Conservation (phyloP, 1,284 basidiomycete genomes). For the Malassezia globosa region DNA sequence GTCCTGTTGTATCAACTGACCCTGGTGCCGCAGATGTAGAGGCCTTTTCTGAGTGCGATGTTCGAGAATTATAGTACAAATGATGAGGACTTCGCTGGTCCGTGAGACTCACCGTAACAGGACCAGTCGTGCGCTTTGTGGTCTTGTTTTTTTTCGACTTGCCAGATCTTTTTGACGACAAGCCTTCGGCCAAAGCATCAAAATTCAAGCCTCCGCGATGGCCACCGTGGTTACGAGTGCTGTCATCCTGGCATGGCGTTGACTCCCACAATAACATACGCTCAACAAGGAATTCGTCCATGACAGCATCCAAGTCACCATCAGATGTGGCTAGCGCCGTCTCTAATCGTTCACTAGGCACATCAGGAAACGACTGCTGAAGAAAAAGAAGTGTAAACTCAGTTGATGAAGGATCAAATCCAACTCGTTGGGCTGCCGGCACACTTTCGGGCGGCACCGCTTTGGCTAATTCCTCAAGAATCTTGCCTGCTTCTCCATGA, state of each 20-base stretch:
- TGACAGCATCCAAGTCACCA: constrained; percentile 24
- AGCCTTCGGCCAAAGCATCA: constrained; percentile 22
- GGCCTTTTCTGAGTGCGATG: constrained; percentile 15
- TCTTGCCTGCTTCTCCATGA: not conserved
- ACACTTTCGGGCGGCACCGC: not conserved
- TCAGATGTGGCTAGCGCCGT: constrained; percentile 16
- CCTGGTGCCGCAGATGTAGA: not conserved
- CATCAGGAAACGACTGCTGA: constrained; percentile 17
- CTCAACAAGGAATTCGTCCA: constrained; percentile 32
- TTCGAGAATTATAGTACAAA: constrained; percentile 18
- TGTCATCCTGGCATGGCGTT: not conserved
- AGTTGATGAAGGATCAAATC: not conserved
- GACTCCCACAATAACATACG: constrained; percentile 31
- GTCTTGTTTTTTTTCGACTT: not conserved
- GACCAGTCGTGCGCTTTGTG: not conserved
- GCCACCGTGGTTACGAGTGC: not conserved
- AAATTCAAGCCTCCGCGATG: constrained; percentile 19
- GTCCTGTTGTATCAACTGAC: not conserved
- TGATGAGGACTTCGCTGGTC: constrained; percentile 24
- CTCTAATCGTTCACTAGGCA: not conserved
- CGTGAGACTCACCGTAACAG: constrained; percentile 29
- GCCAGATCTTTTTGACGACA: not conserved
- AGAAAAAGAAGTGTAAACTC: constrained; percentile 17
- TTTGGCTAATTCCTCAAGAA: constrained; percentile 4
- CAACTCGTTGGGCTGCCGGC: not conserved